Conservation (phyloP, 345 rosid genomes). For the Eucalyptus fibrosa region DNA sequence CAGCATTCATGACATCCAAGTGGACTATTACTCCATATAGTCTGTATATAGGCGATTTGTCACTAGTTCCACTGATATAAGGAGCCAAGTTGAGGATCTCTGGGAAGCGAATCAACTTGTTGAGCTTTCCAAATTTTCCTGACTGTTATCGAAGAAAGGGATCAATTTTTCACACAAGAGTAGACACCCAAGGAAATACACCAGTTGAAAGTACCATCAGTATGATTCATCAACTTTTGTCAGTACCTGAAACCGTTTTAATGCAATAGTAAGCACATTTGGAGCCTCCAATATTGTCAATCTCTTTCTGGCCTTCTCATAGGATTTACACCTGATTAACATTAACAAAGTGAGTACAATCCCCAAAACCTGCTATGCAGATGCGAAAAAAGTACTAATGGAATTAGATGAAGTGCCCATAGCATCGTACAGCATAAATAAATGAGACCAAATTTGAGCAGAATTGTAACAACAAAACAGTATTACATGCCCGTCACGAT, state of each 20-base stretch:
- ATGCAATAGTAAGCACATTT: constrained; percentile 89
- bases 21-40: constrained; percentile 96
- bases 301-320: constrained; percentile 87
- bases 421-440: background rate
- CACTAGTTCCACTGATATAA: constrained; percentile 78
- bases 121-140: constrained; percentile 94
- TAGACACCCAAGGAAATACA: background rate
- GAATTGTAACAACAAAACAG: background rate
- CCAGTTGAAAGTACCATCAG: background rate
- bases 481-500: background rate
- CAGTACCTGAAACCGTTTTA: constrained; percentile 89
- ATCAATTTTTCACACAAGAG: background rate
- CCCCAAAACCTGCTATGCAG: background rate
- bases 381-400: background rate
- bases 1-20: constrained; percentile 84
- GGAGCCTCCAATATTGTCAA: constrained; percentile 80
- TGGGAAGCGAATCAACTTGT: constrained; percentile 67
- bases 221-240: background rate
- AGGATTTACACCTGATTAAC: constrained; percentile 64
- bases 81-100: constrained; percentile 87
- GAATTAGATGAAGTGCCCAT: background rate
- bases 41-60: constrained; percentile 67
- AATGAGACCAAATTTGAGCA: background rate
- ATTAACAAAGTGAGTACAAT: background rate
- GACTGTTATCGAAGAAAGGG: constrained; percentile 27